These are phyloP conservation scores for Bruguiera gymnorhiza DNA, from an alignment of 345 rosid species.

Conservation along the genomic window DNA sequence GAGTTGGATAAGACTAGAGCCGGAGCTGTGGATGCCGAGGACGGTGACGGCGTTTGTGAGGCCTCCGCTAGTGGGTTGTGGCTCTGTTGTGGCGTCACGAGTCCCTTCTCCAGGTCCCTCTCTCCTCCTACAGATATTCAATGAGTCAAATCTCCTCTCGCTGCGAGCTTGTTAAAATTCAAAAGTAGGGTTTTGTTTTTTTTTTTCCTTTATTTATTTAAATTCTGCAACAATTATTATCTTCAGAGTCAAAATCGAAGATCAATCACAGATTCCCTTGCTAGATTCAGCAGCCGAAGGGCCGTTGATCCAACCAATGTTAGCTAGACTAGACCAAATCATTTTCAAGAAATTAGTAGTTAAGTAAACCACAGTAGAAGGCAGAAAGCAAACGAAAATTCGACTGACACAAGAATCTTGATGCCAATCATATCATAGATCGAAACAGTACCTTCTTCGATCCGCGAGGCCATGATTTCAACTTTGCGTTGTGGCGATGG, in stretches of 20 bases:
- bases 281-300: not conserved
- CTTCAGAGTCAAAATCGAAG: too few species aligned
- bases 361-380: not conserved
- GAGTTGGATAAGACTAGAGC: constrained; percentile 77
- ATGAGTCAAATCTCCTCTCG: constrained; percentile 3
- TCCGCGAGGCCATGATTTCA: constrained; percentile 29
- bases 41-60: constrained; percentile 74
- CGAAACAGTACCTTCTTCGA: constrained; percentile 30
- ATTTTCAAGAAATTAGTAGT: not conserved
- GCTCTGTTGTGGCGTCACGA: constrained; percentile 30
- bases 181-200: not conserved
- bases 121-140: constrained; percentile 43
- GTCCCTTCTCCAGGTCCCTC: constrained; percentile 68
- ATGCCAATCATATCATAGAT: too few species aligned
- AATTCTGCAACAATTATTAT: too few species aligned
- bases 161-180: not conserved
- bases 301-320: not conserved
- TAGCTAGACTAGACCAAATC: not conserved
- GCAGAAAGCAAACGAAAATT: not conserved
- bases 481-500: not conserved
- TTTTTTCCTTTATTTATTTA: too few species aligned
- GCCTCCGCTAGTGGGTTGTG: constrained; percentile 44
- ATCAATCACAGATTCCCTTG: not conserved
- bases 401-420: not conserved
- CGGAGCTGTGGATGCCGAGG: constrained; percentile 71